phyloP scores from a whole-genome alignment of 1,139 yeast genomes.

The Pichia sp. region DNA sequence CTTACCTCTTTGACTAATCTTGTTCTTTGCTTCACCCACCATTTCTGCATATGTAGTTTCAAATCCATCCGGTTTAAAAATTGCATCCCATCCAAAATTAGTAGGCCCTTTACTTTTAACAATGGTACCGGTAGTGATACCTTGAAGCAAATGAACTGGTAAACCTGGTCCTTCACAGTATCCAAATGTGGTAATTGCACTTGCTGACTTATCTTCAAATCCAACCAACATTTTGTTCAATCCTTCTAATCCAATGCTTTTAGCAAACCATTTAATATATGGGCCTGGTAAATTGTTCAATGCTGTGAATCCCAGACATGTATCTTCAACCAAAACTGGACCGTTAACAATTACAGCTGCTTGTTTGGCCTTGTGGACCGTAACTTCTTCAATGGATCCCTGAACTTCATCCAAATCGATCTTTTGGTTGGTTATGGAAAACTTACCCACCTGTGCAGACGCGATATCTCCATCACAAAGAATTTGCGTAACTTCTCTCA shows the following conservation, averaged over 20 bases:
- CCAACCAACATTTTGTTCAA: constrained; percentile 70
- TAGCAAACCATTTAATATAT: constrained; percentile 78
- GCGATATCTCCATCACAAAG: constrained; percentile 34
- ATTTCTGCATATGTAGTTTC: constrained; percentile 86
- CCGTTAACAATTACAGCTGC: constrained; percentile 64
- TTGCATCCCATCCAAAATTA: constrained; percentile 91
- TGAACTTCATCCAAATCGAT: constrained; percentile 87
- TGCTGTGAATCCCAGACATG: constrained; percentile 81
- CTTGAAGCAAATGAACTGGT: constrained; percentile 73
- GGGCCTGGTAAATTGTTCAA: constrained; percentile 88
- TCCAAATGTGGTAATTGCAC: constrained; percentile 90
- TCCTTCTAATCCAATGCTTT: constrained; percentile 64
- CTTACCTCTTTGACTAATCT: constrained; percentile 77
- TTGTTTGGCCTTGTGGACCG: constrained; percentile 67
- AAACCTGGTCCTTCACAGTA: constrained; percentile 77
- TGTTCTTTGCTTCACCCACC: constrained; percentile 67
- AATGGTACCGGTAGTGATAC: constrained; percentile 72
- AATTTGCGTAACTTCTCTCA: constrained; percentile 75
- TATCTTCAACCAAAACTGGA: constrained; percentile 92
- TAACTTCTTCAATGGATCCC: constrained; percentile 78
- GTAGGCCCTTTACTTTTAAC: constrained; percentile 73
- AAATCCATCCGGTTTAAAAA: constrained; percentile 72
- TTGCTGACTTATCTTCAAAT: constrained; percentile 78
- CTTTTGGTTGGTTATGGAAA: constrained; percentile 49
- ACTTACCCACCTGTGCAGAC: constrained; percentile 43